Evolutionary conservation across 1,284 basidiomycete species (phyloP).

Genomic region (Thelephora terrestris): DNA sequence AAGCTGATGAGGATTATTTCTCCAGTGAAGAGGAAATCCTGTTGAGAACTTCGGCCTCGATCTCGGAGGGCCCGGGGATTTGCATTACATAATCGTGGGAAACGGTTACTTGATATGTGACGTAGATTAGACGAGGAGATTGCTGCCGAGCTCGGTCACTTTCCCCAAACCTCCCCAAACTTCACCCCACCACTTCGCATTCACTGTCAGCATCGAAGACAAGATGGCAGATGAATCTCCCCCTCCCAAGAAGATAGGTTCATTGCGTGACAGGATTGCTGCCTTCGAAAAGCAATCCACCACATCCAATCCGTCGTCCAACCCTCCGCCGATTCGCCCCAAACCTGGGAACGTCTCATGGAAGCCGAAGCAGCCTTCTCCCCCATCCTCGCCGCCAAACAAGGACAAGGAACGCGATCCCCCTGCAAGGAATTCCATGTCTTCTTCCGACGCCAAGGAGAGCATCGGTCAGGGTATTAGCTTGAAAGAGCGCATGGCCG

Average conservation of each 20-base stretch:
- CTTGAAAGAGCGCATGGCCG: slow-evolving; percentile 88
- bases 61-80: too few relatives aligned
- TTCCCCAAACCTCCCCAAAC: too few relatives aligned
- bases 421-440: slow-evolving; percentile 38
- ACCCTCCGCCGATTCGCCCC: slow-evolving; percentile 51
- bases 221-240: slow-evolving; percentile 37
- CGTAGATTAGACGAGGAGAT: too few relatives aligned
- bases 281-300: slow-evolving; percentile 62
- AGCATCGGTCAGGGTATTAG: slow-evolving; percentile 66
- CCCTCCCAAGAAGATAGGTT: slow-evolving; percentile 52
- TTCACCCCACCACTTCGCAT: too few relatives aligned
- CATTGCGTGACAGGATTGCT: slow-evolving; percentile 74
- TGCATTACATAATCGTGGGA: too few relatives aligned
- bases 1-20: too few relatives aligned
- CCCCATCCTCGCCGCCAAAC: slow-evolving; percentile 33
- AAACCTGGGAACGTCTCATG: slow-evolving; percentile 59
- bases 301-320: slow-evolving; percentile 30
- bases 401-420: slow-evolving; percentile 13
- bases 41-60: too few relatives aligned
- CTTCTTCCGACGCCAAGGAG: slow-evolving; percentile 74
- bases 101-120: too few relatives aligned
- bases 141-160: too few relatives aligned
- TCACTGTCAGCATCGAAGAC: too few relatives aligned
- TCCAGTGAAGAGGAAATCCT: too few relatives aligned
- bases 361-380: slow-evolving; percentile 55